phyloP scores from a whole-genome alignment of 306 rosid genomes.

The Citrullus colocynthis region DNA sequence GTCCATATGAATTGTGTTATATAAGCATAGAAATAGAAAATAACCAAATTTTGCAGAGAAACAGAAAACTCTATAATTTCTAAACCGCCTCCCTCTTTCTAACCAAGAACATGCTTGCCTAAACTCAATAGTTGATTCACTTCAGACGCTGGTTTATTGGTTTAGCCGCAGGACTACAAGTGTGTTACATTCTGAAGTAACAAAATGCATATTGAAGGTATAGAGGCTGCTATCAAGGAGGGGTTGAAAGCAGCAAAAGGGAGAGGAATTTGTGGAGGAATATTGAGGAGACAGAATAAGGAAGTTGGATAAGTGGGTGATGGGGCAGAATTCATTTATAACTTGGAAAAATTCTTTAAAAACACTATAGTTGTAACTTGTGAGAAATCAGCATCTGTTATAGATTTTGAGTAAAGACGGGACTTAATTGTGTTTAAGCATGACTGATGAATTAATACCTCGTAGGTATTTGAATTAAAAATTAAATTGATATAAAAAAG shows the following conservation, averaged over 20 bases:
- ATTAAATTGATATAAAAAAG: neutral
- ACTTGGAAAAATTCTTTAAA: neutral
- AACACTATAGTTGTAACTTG: neutral
- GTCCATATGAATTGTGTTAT: neutral
- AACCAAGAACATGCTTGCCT: neutral
- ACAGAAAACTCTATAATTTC: neutral
- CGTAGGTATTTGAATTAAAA: neutral
- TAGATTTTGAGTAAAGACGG: neutral
- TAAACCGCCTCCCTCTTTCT: neutral
- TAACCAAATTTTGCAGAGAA: neutral
- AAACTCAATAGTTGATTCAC: neutral
- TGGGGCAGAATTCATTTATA: neutral
- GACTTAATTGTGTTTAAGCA: neutral
- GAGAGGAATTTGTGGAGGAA: neutral
- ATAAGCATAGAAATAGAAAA: neutral
- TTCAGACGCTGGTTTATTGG: neutral
- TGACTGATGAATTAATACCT: neutral
- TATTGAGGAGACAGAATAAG: neutral
- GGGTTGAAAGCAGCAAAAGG: neutral
- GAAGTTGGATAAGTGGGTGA: neutral
- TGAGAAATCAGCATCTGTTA: neutral
- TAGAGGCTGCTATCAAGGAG: neutral
- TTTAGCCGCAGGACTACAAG: neutral
- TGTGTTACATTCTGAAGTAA: neutral
- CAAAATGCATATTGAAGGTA: neutral